Conservation (phyloP, 129 eudicot genomes). For the Pittosporum tobira region DNA sequence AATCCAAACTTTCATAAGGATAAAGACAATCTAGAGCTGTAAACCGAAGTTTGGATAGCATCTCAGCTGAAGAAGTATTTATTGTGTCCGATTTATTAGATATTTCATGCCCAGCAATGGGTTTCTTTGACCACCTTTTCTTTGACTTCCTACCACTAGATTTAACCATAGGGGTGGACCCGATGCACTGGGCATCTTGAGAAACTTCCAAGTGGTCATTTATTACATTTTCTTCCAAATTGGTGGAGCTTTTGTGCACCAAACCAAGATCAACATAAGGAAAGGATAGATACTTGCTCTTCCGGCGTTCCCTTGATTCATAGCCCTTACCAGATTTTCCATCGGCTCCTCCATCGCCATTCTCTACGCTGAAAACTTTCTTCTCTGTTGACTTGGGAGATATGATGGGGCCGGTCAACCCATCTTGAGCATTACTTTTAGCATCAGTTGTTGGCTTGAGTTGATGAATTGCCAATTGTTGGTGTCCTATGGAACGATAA, state of each 20-base stretch:
- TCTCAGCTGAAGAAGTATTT: constrained; percentile 26
- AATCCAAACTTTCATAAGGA: constrained; percentile 17
- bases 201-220: neutral
- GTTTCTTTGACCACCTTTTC: constrained; percentile 16
- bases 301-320: constrained; percentile 50
- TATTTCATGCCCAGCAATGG: neutral
- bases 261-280: constrained; percentile 30
- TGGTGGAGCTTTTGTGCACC: constrained; percentile 1
- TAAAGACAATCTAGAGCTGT: constrained; percentile 31
- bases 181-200: neutral
- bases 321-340: constrained; percentile 23
- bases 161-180: constrained; percentile 5
- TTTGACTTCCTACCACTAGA: constrained; percentile 19
- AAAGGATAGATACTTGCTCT: constrained; percentile 62
- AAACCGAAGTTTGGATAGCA: constrained; percentile 28
- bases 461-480: constrained; percentile 40
- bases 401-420: too few relatives aligned
- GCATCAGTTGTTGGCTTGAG: constrained; percentile 26
- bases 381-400: too few relatives aligned
- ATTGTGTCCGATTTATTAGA: constrained; percentile 8
- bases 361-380: constrained; percentile 1
- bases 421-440: constrained; percentile 16
- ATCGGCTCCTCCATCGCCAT: constrained; percentile 7
- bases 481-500: constrained; percentile 48
- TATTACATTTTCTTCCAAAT: constrained; percentile 18